Evolutionary conservation across 1,139 yeast species (phyloP).

Genomic region (Geotrichum aggregatum): DNA sequence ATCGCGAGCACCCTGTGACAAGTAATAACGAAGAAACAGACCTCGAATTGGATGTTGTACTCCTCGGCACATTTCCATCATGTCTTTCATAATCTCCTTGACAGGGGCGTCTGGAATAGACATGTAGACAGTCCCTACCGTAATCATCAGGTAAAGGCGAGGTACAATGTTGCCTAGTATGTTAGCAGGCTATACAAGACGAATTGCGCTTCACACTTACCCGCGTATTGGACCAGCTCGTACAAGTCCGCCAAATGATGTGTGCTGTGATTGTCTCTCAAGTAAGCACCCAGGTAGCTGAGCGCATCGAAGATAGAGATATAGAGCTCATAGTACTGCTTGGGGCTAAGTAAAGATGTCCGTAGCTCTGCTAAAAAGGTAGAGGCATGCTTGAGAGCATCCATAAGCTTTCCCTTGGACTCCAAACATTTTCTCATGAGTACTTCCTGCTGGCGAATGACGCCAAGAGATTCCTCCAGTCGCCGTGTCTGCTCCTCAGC

Average conservation of each 20-base stretch:
- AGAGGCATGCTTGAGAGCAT: slow-evolving; percentile 84
- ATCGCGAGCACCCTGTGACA: slow-evolving; percentile 78
- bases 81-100: slow-evolving; percentile 84
- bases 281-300: slow-evolving; percentile 59
- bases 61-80: slow-evolving; percentile 98
- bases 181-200: slow-evolving; percentile 12
- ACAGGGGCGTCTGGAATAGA: slow-evolving; percentile 72
- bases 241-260: slow-evolving; percentile 86
- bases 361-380: slow-evolving; percentile 78
- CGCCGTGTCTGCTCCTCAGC: slow-evolving; percentile 22
- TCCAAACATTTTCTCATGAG: slow-evolving; percentile 76
- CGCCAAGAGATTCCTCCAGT: slow-evolving; percentile 52
- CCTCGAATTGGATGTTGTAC: slow-evolving; percentile 92
- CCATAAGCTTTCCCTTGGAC: slow-evolving; percentile 66
- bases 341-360: slow-evolving; percentile 72
- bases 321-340: slow-evolving; percentile 89
- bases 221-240: slow-evolving; percentile 93
- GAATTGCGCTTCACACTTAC: slow-evolving; percentile 12
- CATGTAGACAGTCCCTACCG: slow-evolving; percentile 89
- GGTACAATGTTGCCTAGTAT: slow-evolving; percentile 66
- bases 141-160: slow-evolving; percentile 86
- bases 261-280: slow-evolving; percentile 62
- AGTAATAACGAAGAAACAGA: slow-evolving; percentile 78
- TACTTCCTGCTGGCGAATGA: slow-evolving; percentile 65
- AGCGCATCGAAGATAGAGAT: slow-evolving; percentile 81